Conservation (phyloP, 768 basidiomycete species). For the Panaeolus cyanescens region DNA sequence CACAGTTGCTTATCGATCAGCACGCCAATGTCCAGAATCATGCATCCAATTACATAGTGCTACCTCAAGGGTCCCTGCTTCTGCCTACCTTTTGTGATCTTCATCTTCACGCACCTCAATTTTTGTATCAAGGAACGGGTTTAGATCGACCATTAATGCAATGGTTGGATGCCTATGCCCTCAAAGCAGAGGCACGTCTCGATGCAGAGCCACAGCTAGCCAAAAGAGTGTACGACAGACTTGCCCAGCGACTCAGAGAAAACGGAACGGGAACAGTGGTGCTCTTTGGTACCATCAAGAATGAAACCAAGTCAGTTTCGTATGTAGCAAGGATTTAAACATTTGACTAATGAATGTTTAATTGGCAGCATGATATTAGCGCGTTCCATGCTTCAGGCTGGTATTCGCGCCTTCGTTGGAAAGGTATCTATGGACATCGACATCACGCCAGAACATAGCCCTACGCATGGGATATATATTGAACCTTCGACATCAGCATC, state of each 20-base stretch:
- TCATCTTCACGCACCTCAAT: conserved; percentile 89
- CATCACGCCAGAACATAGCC: conserved; percentile 45
- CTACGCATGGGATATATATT: conserved; percentile 61
- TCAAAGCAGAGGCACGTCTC: conserved; percentile 76
- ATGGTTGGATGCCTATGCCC: conserved; percentile 84
- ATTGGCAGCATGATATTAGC: conserved; percentile 73
- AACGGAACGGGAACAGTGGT: conserved; percentile 78
- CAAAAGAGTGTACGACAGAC: conserved; percentile 61
- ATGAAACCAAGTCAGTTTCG: conserved; percentile 69
- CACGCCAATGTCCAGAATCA: conserved; percentile 8
- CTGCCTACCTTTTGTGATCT: conserved; percentile 83
- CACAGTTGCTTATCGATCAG: conserved; percentile 29
- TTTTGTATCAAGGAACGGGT: conserved; percentile 85
- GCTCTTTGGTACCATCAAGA: conserved; percentile 83
- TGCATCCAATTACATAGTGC: conserved; percentile 15
- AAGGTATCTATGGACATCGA: conserved; percentile 85
- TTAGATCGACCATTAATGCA: conserved; percentile 83
- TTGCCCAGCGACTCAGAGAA: conserved; percentile 67
- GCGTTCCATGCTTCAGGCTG: conserved; percentile 65
- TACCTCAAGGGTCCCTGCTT: conserved; percentile 64
- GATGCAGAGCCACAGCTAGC: conserved; percentile 67
- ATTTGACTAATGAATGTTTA: neutral
- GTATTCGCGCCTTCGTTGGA: conserved; percentile 82
- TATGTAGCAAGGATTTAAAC: neutral
- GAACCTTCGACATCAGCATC: conserved; percentile 58